Percentiles rank a stretch among this genome's conserved stretches.
phyloP scores from a whole-genome alignment of 352 stramenopile species.

The Phytophthora pinifolia region DNA sequence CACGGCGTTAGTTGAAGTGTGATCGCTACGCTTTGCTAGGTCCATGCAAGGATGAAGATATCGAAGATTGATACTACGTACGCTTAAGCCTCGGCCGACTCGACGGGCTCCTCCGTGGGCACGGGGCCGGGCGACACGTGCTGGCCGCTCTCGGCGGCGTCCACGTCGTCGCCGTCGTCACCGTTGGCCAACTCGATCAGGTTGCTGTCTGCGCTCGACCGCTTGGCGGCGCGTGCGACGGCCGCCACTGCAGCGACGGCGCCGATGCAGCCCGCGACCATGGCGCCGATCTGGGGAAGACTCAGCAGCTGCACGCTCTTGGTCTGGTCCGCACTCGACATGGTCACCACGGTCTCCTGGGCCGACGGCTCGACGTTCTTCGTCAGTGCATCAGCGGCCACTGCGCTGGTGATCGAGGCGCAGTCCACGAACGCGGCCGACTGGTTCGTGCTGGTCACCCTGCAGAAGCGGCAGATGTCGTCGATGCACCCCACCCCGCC shows the following conservation, averaged over 20 bases:
- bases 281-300: constrained; percentile 8
- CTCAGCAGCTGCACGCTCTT: constrained; percentile 3
- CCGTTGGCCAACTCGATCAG: constrained; percentile 11
- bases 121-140: constrained; percentile 20
- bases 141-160: constrained; percentile 24
- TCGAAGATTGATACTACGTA: background rate
- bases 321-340: background rate
- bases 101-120: constrained; percentile 8
- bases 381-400: constrained; percentile 10
- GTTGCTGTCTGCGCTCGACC: constrained; percentile 11
- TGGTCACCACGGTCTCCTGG: constrained; percentile 6
- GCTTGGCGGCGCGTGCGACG: constrained; percentile 30
- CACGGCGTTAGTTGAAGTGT: too few relatives aligned
- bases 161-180: constrained; percentile 14
- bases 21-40: background rate
- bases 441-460: constrained; percentile 21
- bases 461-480: constrained; percentile 49
- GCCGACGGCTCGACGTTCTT: background rate
- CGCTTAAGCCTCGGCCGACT: constrained; percentile 24
- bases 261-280: constrained; percentile 23
- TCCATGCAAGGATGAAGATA: background rate
- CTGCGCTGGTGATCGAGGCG: constrained; percentile 9
- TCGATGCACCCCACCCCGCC: constrained; percentile 45
- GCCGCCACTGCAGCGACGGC: constrained; percentile 33
- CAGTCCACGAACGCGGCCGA: constrained; percentile 27